These are phyloP conservation scores for Sugiyamaella sp. DNA, from an alignment of 1,139 yeast genomes.

Conservation along the genomic window DNA sequence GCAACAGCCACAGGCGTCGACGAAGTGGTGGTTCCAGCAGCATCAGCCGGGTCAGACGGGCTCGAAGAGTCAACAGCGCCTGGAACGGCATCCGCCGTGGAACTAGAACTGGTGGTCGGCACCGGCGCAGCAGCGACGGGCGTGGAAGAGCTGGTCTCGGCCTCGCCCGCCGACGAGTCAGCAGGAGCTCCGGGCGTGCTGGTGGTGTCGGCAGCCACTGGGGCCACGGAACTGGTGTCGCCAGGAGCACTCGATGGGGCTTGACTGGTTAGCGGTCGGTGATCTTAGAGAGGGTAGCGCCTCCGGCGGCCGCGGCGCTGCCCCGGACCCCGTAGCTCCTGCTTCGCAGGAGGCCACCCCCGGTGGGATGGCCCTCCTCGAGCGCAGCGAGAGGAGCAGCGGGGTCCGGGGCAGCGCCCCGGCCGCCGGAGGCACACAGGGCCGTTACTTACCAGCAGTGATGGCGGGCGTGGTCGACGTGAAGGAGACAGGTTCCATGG, in stretches of 20 bases:
- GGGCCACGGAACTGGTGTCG: not conserved
- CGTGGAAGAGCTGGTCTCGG: too few relatives aligned
- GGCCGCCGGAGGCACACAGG: slow-evolving; percentile 1
- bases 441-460: slow-evolving; percentile 8
- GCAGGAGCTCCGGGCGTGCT: too few relatives aligned
- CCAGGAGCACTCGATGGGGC: too few relatives aligned
- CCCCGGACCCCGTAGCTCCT: slow-evolving; percentile 3
- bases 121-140: slow-evolving; percentile 12
- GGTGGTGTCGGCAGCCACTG: slow-evolving; percentile 1
- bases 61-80: slow-evolving; percentile 9
- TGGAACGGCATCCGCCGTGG: not conserved
- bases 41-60: not conserved
- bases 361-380: not conserved
- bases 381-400: not conserved
- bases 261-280: not conserved
- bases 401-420: slow-evolving; percentile 2
- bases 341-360: slow-evolving; percentile 1
- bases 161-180: too few relatives aligned
- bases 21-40: slow-evolving; percentile 7
- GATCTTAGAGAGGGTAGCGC: not conserved
- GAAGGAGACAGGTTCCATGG: slow-evolving; percentile 29
- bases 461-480: slow-evolving; percentile 21
- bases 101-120: too few relatives aligned
- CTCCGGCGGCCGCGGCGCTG: not conserved
- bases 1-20: not conserved